Evolutionary conservation across 116 monocot genomes (phyloP).

Genomic region (Iris pallida): DNA sequence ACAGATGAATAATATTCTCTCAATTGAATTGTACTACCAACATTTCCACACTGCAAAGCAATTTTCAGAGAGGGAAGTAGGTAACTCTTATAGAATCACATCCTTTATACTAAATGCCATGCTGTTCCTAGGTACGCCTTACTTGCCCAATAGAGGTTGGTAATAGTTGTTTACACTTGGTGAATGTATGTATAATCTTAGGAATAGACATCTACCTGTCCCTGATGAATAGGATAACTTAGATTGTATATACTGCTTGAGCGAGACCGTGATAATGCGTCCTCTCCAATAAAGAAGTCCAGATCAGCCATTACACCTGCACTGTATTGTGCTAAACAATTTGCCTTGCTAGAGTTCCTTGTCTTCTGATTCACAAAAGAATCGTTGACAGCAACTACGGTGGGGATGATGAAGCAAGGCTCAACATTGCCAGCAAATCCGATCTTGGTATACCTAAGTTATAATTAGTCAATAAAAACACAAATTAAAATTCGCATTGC

Average conservation of each 20-base stretch:
- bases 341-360: conserved; percentile 68
- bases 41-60: too few relatives aligned
- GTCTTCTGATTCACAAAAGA: conserved; percentile 71
- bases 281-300: conserved; percentile 94
- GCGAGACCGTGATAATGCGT: conserved; percentile 78
- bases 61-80: too few relatives aligned
- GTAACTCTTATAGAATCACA: too few relatives aligned
- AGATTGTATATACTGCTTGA: conserved; percentile 81
- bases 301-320: conserved; percentile 99
- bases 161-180: too few relatives aligned
- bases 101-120: too few relatives aligned
- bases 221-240: conserved; percentile 88
- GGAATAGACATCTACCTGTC: conserved; percentile 50
- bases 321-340: conserved; percentile 86
- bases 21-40: too few relatives aligned
- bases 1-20: too few relatives aligned
- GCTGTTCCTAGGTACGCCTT: too few relatives aligned
- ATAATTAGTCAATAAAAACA: background rate
- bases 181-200: too few relatives aligned
- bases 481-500: too few relatives aligned
- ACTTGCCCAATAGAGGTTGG: too few relatives aligned
- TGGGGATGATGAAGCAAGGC: conserved; percentile 91
- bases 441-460: conserved; percentile 80
- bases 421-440: conserved; percentile 99
- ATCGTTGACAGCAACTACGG: conserved; percentile 93